Conservation (phyloP, 2,329 filamentous ascomycete species). For the Gaeumannomyces sp. region DNA sequence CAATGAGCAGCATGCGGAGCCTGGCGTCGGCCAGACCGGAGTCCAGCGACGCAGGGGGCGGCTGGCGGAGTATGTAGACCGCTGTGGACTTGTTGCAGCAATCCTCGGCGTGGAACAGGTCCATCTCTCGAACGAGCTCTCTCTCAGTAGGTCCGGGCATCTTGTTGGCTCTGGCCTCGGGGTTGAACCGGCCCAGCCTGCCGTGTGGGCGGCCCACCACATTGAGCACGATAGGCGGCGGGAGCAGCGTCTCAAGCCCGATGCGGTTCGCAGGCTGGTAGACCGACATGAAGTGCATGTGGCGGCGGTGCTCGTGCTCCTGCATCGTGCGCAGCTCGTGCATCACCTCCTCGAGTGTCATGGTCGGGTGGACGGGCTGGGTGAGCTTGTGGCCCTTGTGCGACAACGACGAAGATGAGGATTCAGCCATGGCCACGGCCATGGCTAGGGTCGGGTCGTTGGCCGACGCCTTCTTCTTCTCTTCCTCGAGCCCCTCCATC, state of each 20-base stretch:
- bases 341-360: not conserved
- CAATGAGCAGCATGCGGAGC: conserved; percentile 5
- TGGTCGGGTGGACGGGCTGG: too few relatives aligned
- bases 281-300: conserved; percentile 3
- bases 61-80: conserved; percentile 9
- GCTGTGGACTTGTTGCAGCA: conserved; percentile 13
- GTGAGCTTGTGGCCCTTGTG: too few relatives aligned
- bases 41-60: not conserved
- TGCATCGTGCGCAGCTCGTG: conserved; percentile 3
- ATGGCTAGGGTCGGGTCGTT: too few relatives aligned
- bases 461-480: too few relatives aligned
- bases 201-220: not conserved
- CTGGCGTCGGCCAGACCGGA: not conserved
- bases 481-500: too few relatives aligned
- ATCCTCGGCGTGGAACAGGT: conserved; percentile 4
- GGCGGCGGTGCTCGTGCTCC: conserved; percentile 2
- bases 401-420: too few relatives aligned
- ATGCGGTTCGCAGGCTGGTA: not conserved
- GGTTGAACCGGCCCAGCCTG: too few relatives aligned
- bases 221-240: not conserved
- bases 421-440: too few relatives aligned
- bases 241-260: not conserved
- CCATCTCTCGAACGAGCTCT: not conserved
- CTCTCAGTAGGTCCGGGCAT: not conserved
- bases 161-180: too few relatives aligned